Evolutionary conservation across 2,329 filamentous ascomycete species (phyloP), one percentile per base, ranked within the genome.

Genomic region (Beauveria brongniartii): DNA sequence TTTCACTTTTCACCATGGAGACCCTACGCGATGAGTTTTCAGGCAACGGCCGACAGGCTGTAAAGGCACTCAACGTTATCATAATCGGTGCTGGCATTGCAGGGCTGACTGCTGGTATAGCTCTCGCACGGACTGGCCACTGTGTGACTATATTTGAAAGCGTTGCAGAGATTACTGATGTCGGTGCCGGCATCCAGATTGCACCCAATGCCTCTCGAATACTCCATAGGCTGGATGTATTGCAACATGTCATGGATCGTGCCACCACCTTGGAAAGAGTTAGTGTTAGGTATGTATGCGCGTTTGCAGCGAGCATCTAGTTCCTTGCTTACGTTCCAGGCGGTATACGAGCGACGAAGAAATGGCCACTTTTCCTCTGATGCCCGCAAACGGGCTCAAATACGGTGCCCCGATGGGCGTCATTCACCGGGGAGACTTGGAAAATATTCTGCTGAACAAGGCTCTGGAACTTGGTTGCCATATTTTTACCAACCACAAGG

Each of bases 171-270:
- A 65, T 71, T 16, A 62, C 64, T 0, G 69, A 70, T 6, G 89
- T 93, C 1, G 91, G 91, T 26, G 91, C 91, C 1, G 91, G 91
- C 5, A 93, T 94, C 65, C 91, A 95, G 71, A 79, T 93, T 62
- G 89, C 90, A 0, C 90, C 90, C 0, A 95, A 94, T 66, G 89
- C 93, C 81, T 86, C 87, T 3, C 82, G 89, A 2, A 88, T 94
- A 9, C 79, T 94, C 14, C 86, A 91, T 69, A 77, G 80, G 16
- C 75, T 92, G 44, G 90, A 87, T 10, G 88, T 88, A 62, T 93
- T 90, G 89, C 74, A 80, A 20, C 78, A 80, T 18, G 90, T 94
- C 64, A 65, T 69, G 47, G 65, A 68, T 20, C 60, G 65, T 30
- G 67, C 67, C 2, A 63, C 66, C n/a, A 66, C 71, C 2, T 55